Evolutionary conservation across 345 rosid species (phyloP).

Genomic region (Gossypium turneri): DNA sequence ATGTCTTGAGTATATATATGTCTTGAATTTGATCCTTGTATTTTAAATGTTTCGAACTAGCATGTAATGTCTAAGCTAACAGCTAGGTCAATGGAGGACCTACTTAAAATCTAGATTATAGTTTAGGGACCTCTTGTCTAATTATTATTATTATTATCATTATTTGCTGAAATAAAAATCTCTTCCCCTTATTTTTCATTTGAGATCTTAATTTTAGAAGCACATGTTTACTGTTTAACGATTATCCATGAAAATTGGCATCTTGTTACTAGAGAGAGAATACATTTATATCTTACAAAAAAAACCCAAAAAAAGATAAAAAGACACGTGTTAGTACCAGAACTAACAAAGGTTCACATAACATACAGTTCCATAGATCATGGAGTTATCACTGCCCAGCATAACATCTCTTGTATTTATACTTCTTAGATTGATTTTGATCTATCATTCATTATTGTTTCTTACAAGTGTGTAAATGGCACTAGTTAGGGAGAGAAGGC

Average conservation of each 20-base stretch:
- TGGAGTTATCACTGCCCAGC: background rate
- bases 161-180: background rate
- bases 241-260: constrained; percentile 10
- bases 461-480: constrained; percentile 37
- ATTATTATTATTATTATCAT: too few species aligned
- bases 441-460: too few species aligned
- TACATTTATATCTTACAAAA: too few species aligned
- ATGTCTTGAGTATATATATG: too few species aligned
- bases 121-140: too few species aligned
- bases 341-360: constrained; percentile 21
- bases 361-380: background rate
- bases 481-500: constrained; percentile 57
- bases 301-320: background rate
- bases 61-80: too few species aligned
- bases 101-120: too few species aligned
- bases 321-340: constrained; percentile 5
- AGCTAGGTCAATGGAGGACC: too few species aligned
- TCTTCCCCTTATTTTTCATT: background rate
- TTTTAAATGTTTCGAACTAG: too few species aligned
- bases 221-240: constrained; percentile 10
- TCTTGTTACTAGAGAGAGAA: background rate
- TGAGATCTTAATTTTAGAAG: constrained; percentile 1
- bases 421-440: too few species aligned
- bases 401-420: too few species aligned
- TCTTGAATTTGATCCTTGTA: too few species aligned